Conservation (phyloP, 2,329 filamentous ascomycete genomes). For the Fusarium sp. region DNA sequence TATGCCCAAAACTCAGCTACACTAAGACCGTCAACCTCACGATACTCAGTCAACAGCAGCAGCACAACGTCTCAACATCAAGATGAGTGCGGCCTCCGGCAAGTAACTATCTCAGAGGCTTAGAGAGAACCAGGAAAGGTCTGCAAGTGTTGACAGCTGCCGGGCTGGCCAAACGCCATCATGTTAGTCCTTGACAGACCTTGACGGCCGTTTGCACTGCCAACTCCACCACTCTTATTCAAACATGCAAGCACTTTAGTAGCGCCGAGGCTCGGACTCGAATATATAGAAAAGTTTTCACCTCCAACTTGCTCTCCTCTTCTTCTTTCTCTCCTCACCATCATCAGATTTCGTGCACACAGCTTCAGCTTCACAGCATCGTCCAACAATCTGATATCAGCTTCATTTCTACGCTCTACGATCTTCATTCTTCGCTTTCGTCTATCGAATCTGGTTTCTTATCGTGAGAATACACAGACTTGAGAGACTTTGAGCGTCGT, state of each 20-base stretch:
- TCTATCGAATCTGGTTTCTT: neutral
- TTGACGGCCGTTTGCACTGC: slow-evolving; percentile 6
- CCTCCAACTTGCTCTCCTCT: neutral
- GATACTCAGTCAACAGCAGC: neutral
- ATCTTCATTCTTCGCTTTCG: neutral
- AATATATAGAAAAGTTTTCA: neutral
- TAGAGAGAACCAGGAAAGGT: neutral
- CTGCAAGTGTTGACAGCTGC: neutral
- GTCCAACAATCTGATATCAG: slow-evolving; percentile 15
- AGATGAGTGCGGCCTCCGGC: too few species aligned
- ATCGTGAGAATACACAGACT: neutral
- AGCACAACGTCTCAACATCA: neutral
- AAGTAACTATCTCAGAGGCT: neutral
- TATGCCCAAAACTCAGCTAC: neutral
- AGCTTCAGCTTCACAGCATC: neutral
- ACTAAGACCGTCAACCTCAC: neutral
- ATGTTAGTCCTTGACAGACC: neutral
- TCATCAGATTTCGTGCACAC: slow-evolving; percentile 10
- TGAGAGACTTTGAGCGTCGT: neutral
- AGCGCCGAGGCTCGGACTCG: neutral
- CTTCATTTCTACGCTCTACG: neutral
- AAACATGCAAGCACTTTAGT: neutral
- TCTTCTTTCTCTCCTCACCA: neutral
- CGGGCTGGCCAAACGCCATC: neutral
- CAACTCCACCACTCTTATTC: neutral